A percentile compares a stretch with the other conserved stretches of the same genome.
These are phyloP conservation scores for Solanum chacoense DNA, from an alignment of 305 asterid genomes.

Conservation along the genomic window DNA sequence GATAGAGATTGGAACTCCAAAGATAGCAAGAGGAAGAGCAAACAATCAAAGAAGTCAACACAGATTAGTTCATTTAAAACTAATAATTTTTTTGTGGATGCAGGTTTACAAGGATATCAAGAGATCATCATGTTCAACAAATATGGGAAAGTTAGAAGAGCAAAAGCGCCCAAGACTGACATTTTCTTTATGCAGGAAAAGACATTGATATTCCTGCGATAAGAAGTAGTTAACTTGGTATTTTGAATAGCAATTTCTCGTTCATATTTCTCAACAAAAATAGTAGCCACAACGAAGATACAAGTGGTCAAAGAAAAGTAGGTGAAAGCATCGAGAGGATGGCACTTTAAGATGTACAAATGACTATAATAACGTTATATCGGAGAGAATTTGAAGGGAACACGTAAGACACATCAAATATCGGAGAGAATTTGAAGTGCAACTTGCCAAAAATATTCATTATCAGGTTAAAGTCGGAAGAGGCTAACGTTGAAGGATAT, in stretches of 20 bases:
- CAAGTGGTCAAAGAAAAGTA: not conserved
- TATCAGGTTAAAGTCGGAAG: not conserved
- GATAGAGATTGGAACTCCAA: too few species aligned
- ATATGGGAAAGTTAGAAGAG: not conserved
- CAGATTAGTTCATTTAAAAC: not conserved
- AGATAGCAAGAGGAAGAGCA: not conserved
- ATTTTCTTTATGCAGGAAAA: not conserved
- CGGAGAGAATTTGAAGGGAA: too few species aligned
- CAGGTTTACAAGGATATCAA: not conserved
- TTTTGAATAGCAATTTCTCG: too few species aligned
- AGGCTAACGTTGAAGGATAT: not conserved
- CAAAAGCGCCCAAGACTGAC: not conserved
- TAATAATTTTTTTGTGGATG: not conserved
- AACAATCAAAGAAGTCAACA: not conserved
- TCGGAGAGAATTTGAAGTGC: not conserved
- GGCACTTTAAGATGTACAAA: too few species aligned
- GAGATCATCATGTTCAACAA: not conserved
- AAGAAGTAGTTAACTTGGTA: not conserved
- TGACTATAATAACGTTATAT: too few species aligned
- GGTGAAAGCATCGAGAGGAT: not conserved
- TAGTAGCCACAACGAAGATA: not conserved
- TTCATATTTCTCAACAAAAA: not conserved
- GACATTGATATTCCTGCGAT: not conserved
- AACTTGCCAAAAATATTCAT: not conserved
- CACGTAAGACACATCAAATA: too few species aligned